Evolutionary conservation across 805 yeast species (phyloP), one percentile per base, ranked within the genome.

Genomic region (Torulaspora microellipsoides): DNA sequence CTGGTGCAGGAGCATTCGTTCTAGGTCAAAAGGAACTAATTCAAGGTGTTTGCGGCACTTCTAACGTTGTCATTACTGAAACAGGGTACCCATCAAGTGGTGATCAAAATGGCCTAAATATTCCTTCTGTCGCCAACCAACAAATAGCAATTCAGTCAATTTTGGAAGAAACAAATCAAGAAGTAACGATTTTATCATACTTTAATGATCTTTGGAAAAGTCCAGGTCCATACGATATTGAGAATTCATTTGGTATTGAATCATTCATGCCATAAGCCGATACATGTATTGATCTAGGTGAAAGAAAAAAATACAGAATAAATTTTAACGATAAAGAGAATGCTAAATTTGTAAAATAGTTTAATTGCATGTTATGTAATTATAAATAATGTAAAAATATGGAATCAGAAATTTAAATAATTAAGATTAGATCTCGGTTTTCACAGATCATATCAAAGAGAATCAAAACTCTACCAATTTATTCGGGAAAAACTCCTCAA

Each of bases 11-110:
- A 36, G 36, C 69, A 8, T 90, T 85, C 55, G 78, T 86, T 34
- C 64, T 69, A 38, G 78, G 78, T 27, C 95, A 90, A 68, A 69
- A 78, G 49, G 63, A 56, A 15, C 60, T 81, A 45, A 81, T 81
- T 20, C 65, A 73, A 52, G 65, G 64, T 12, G 66, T 72, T 36
- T 89, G 96, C 69, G 65, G 64, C 40, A 68, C 76, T 25, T 69
- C 73, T 62, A 64, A 68, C 7, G 80, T 85, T 30, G 52, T 70
- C 15, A 79, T 89, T 43, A 81, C 95, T 15, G 96, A 89, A 66
- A 88, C 96, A 4, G 96, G 96, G 34, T 89, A 86, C 62, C 96
- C 96, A 55, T 78, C 82, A 53, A 68, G 71, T 32, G 96, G 96
- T 57, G 62, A 60, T 47, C 69, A 73, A 45, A 80, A 86, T 59